phyloP scores from a whole-genome alignment of 805 yeast genomes.

The Metschnikowia bowlesiae region DNA sequence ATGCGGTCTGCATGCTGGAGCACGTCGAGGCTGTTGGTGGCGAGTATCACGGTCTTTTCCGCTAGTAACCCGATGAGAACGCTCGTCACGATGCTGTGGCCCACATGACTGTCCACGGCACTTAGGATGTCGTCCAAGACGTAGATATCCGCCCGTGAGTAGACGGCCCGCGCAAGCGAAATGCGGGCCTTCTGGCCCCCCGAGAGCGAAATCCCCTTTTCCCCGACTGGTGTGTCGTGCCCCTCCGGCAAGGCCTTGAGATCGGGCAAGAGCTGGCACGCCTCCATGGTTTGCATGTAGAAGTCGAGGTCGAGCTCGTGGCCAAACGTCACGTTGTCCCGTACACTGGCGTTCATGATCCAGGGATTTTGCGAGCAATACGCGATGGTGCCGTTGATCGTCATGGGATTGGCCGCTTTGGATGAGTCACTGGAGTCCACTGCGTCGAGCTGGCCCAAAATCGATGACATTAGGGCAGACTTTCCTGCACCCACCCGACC shows the following conservation, averaged over 20 bases:
- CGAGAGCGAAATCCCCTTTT: constrained; percentile 39
- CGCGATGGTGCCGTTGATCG: constrained; percentile 32
- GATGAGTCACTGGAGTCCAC: constrained; percentile 6
- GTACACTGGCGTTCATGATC: constrained; percentile 38
- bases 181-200: constrained; percentile 44
- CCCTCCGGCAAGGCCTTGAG: constrained; percentile 36
- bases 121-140: constrained; percentile 40
- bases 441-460: constrained; percentile 16
- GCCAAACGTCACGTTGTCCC: constrained; percentile 39
- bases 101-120: constrained; percentile 43
- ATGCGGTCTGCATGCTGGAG: constrained; percentile 11
- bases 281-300: constrained; percentile 30
- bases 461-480: constrained; percentile 12
- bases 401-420: constrained; percentile 9
- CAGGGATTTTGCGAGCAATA: constrained; percentile 40
- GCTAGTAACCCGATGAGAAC: constrained; percentile 33
- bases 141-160: constrained; percentile 37
- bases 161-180: constrained; percentile 40
- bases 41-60: constrained; percentile 9
- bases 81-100: constrained; percentile 28
- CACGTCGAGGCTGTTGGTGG: constrained; percentile 13
- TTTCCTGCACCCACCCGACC: constrained; percentile 18
- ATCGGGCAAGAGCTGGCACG: constrained; percentile 36
- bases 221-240: constrained; percentile 41
- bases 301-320: constrained; percentile 26